Evolutionary conservation across 176 grass and related monocot genomes (phyloP), one percentile per base, ranked within the genome.

Genomic region (Typha latifolia): DNA sequence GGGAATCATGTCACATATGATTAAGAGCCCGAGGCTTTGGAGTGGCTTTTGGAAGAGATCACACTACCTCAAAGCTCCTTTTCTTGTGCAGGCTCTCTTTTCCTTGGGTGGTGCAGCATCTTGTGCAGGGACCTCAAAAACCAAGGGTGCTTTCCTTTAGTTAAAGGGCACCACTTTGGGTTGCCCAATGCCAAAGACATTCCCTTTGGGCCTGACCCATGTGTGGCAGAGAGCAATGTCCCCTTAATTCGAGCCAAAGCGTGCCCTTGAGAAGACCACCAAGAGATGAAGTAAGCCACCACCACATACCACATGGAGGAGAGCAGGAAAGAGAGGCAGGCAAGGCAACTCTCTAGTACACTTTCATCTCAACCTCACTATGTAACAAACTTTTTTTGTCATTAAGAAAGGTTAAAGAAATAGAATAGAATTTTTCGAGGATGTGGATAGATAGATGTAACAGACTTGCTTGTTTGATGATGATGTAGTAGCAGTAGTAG

Each of bases 181-280:
- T 9, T 72, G 22, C 82, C 78, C 74, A 57, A 79, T 57, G 76
- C 72, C 79, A 69, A 80, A 79, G 81, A 79, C 85, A 88, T 80
- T 75, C 82, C 50, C 76, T 93, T 77, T 85, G 78, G 85, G 79
- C 63, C 50, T 74, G 81, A 67, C 67, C 73, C 81, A 79, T 81
- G 88, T 66, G 71, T 56, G 31, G 67, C 51, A 72, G 80, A 69
- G 63, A 15, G 22, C 64, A 68, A 75, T 72, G 70, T 74, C 22
- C 74, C 81, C 80, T 82, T 66, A 69, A 67, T 66, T 83, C 82
- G 62, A 72, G 77, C 81, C 68, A 69, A 22, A 62, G 92, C 92
- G 87, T 96, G 92, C 92, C 74, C 87, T 96, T 81, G 91, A 96
- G 70, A 91, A 90, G 74, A 77, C 68, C 91, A 82, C 91, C 75